phyloP scores from a whole-genome alignment of 2,329 filamentous ascomycete species.

The Colletotrichum spinosum region DNA sequence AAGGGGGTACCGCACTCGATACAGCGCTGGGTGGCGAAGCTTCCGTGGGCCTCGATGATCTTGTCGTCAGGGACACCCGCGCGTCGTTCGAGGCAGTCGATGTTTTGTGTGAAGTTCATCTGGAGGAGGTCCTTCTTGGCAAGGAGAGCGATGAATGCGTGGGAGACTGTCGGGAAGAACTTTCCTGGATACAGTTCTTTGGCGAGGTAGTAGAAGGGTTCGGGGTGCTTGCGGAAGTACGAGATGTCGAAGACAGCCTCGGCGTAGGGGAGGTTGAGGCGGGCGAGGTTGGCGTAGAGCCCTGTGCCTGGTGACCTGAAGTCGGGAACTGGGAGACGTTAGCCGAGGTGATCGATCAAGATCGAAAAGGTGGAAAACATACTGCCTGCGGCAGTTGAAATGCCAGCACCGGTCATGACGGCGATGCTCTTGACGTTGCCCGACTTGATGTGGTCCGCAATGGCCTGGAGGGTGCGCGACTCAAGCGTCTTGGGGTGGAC shows the following conservation, averaged over 20 bases:
- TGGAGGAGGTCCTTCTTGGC: slow-evolving; percentile 81
- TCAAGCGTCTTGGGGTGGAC: slow-evolving; percentile 73
- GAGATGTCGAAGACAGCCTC: slow-evolving; percentile 95
- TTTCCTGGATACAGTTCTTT: slow-evolving; percentile 92
- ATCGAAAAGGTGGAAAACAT: slow-evolving; percentile 40
- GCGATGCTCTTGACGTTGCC: slow-evolving; percentile 78
- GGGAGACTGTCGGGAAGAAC: slow-evolving; percentile 88
- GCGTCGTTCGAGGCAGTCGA: slow-evolving; percentile 90
- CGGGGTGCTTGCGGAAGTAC: slow-evolving; percentile 86
- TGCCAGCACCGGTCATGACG: slow-evolving; percentile 91
- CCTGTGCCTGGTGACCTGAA: slow-evolving; percentile 94
- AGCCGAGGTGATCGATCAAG: slow-evolving; percentile 12
- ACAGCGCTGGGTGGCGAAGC: slow-evolving; percentile 90
- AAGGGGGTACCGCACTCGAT: slow-evolving; percentile 85
- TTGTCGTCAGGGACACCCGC: slow-evolving; percentile 85
- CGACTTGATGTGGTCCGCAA: slow-evolving; percentile 84
- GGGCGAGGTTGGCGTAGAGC: slow-evolving; percentile 90
- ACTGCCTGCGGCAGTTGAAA: slow-evolving; percentile 80
- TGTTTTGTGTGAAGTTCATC: slow-evolving; percentile 97
- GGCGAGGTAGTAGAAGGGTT: slow-evolving; percentile 92
- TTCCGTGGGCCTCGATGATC: slow-evolving; percentile 95
- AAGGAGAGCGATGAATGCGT: slow-evolving; percentile 88
- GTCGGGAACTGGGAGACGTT: slow-evolving; percentile 79
- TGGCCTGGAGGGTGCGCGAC: slow-evolving; percentile 75
- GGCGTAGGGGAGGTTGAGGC: slow-evolving; percentile 86